Base-by-base conservation (phyloP, 1,284 basidiomycete species). In the Puccinia polysora region DNA sequence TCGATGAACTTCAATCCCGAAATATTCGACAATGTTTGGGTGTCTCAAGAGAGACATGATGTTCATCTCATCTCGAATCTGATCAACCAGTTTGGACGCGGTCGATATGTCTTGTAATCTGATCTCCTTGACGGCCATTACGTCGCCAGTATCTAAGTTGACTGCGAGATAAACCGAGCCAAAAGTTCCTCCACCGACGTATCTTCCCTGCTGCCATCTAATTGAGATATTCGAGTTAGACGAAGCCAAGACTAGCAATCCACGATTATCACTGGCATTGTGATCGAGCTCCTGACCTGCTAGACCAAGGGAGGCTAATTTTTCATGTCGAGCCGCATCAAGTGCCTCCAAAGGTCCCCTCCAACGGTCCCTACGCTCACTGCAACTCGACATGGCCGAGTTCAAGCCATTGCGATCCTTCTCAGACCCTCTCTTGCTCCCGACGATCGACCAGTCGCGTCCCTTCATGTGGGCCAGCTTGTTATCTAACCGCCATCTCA, bases 71-170 rank as follows among this genome's bases (percentile, higher is more conserved):
- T 98, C 94, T 80, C 89, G 89, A 81, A 99, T 97, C 79, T 96
- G 92, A 75, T 91, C 86, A 82, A 94, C 80, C 14, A 82, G 75
- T 52, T 76, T 76, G 2, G 81, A 81, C 87, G 58, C 90, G 85
- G 64, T 94, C 81, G 81, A 77, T n/a, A 82, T 77, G 73, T 98
- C 96, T 79, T 97, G 93, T 80, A 97, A 96, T 73, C 94, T 91
- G 80, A 98, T 95, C 82, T 98, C 96, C 82, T 99, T 99, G 78
- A 98, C 96, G 3, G 96, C 96, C 93, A 99, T 97, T 73, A 97
- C 87, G 43, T 90, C 90, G 62, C 95, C 93, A 1, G 91, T 89
- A 79, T 98, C 96, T 73, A 98, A 85, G 79, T 98, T 98, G 81
- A 98, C 90, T 23, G 94, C 96, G 50, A 92, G 85, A 80, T 98